Evolutionary conservation across 148 eudicot genomes (phyloP).

Genomic region (Tetragonia tetragonoides): DNA sequence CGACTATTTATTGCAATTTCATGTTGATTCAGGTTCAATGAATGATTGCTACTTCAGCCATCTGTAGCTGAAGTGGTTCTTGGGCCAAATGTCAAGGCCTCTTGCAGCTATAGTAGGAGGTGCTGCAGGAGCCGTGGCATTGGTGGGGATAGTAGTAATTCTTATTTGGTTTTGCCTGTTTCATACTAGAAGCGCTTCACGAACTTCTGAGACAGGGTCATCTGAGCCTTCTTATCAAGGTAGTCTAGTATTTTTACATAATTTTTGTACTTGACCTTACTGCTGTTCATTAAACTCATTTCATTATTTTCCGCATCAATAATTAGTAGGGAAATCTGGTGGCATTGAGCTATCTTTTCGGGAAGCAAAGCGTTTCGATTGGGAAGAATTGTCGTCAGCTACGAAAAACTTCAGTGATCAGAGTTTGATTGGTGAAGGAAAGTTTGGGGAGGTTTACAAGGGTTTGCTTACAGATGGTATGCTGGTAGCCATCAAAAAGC

Average conservation of each 20-base stretch:
- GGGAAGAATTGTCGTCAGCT: slow-evolving; percentile 72
- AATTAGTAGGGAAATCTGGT: slow-evolving; percentile 48
- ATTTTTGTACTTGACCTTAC: not conserved
- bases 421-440: slow-evolving; percentile 86
- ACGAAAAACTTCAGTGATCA: slow-evolving; percentile 71
- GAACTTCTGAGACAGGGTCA: slow-evolving; percentile 91
- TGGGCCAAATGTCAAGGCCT: slow-evolving; percentile 76
- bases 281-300: slow-evolving; percentile 6
- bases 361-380: slow-evolving; percentile 69
- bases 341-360: slow-evolving; percentile 66
- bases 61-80: slow-evolving; percentile 48
- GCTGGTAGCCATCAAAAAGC: slow-evolving; percentile 86
- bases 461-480: slow-evolving; percentile 89
- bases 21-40: slow-evolving; percentile 38
- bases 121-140: slow-evolving; percentile 97
- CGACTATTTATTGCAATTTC: not conserved
- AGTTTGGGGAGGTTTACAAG: slow-evolving; percentile 93
- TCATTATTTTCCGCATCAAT: not conserved
- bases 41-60: slow-evolving; percentile 30
- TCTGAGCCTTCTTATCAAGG: slow-evolving; percentile 89
- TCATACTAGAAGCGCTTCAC: slow-evolving; percentile 46
- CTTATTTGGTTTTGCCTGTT: slow-evolving; percentile 63
- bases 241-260: slow-evolving; percentile 19
- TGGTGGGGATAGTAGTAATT: slow-evolving; percentile 49
- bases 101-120: slow-evolving; percentile 94